Evolutionary conservation across 2,329 filamentous ascomycete genomes (phyloP), one percentile per base, ranked within the genome.

Genomic region (Aspergillus flavus): DNA sequence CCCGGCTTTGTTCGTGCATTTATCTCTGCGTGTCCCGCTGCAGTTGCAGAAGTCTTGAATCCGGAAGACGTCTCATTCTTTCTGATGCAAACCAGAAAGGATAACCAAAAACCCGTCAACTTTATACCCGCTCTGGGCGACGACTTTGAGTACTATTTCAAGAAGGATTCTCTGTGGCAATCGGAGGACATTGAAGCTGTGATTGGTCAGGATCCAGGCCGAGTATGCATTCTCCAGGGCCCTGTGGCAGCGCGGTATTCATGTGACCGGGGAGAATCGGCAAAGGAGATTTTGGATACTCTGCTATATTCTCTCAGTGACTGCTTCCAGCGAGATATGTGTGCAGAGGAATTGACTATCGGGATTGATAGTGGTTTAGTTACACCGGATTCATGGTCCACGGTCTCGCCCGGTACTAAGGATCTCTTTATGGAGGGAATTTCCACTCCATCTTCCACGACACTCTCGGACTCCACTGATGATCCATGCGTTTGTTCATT

Each of bases 81-180:
- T 84, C 79, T 97, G 59, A 84, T 95, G 41, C 87, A 97, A 48
- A 97, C 93, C 84, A 89, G 93, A 80, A 89, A 92, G 41, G 91
- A 90, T 53, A 89, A 89, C 30, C 94, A 97, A 82, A 98, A 98
- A 85, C 94, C 94, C 1, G 91, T 94, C 21, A 94, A 94, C 0
- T 98, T 98, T 75, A 92, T 98, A 28, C 94, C 94, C 3, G 85
- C 90, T 23, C 85, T 98, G 11, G 94, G 98, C 71, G 92, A 95
- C 65, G 95, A 94, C 75, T 98, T 98, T 69, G 94, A 98, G 76
- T 96, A 94, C 80, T 98, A 92, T 82, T 98, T 98, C 89, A 98
- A 98, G 87, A 98, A 98, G 83, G 94, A 98, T 77, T 97, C 94
- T 0, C 85, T 98, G 14, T 98, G 94, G 94, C 94, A 98, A 80